phyloP scores from a whole-genome alignment of 116 monocot species.

The Zostera marina region DNA sequence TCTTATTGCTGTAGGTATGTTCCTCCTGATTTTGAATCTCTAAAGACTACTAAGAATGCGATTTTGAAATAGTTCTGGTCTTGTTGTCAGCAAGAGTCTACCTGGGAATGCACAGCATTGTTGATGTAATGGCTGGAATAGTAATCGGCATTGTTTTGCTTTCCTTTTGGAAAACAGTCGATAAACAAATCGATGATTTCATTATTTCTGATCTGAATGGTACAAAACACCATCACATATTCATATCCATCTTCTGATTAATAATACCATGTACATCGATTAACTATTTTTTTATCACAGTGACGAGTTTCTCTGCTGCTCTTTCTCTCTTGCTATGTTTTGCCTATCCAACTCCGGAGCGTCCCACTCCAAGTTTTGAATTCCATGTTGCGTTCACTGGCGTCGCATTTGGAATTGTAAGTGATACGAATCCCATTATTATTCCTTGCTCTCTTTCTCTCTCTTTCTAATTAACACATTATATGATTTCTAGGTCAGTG shows the following conservation, averaged over 20 bases:
- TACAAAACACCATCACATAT: conserved; percentile 16
- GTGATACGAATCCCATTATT: conserved; percentile 4
- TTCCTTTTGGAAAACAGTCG: conserved; percentile 54
- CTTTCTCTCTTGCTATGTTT: conserved; percentile 62
- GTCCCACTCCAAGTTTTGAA: conserved; percentile 85
- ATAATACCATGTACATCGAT: too few species aligned
- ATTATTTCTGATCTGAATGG: conserved; percentile 67
- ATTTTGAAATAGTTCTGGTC: background rate
- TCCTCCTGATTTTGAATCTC: background rate
- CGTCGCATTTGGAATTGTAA: conserved; percentile 91
- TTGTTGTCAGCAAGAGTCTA: conserved; percentile 57
- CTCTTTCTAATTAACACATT: too few species aligned
- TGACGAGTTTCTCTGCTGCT: conserved; percentile 52
- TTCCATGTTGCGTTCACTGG: conserved; percentile 80
- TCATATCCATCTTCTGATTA: background rate
- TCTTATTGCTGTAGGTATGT: conserved; percentile 44
- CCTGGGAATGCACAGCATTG: conserved; percentile 90
- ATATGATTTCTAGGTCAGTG: conserved; percentile 34
- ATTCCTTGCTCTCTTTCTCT: background rate
- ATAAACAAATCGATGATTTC: conserved; percentile 54
- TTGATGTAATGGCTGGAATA: conserved; percentile 73
- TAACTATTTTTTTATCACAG: conserved; percentile 40
- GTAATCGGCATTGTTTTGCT: conserved; percentile 39
- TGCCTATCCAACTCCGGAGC: conserved; percentile 88
- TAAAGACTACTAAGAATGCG: background rate